phyloP scores from a whole-genome alignment of 208 protist species.

The Wallacemonas collosoma region DNA sequence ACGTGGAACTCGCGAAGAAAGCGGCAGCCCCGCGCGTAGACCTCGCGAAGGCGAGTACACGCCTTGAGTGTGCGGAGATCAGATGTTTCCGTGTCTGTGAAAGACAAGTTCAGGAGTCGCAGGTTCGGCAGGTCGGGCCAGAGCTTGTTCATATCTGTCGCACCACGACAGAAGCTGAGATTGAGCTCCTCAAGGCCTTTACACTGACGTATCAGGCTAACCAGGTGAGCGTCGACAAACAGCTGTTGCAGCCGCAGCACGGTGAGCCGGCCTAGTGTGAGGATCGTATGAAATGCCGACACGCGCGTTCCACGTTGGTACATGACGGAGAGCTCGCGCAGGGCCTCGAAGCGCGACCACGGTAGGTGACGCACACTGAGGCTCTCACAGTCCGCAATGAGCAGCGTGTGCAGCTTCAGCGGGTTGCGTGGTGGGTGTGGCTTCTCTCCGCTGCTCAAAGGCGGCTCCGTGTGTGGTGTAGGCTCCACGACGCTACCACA shows the following conservation, averaged over 20 bases:
- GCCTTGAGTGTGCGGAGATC: slow-evolving; percentile 17
- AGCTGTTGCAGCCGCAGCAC: slow-evolving; percentile 34
- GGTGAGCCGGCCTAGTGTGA: slow-evolving; percentile 15
- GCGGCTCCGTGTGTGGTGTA: slow-evolving; percentile 21
- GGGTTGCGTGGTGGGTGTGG: background rate
- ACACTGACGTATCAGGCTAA: slow-evolving; percentile 21
- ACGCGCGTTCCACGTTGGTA: slow-evolving; percentile 33
- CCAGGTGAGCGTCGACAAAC: slow-evolving; percentile 27
- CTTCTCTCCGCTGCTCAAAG: slow-evolving; percentile 12
- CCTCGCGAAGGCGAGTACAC: slow-evolving; percentile 22
- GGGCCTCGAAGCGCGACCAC: slow-evolving; percentile 21
- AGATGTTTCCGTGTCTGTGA: slow-evolving; percentile 25
- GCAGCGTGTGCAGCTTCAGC: slow-evolving; percentile 28
- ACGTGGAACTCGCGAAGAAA: slow-evolving; percentile 28
- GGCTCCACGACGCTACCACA: too few relatives aligned
- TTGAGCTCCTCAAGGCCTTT: slow-evolving; percentile 26
- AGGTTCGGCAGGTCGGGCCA: slow-evolving; percentile 24
- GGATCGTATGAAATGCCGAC: slow-evolving; percentile 18
- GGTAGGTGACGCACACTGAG: slow-evolving; percentile 24
- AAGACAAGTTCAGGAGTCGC: slow-evolving; percentile 30
- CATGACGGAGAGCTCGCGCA: slow-evolving; percentile 36
- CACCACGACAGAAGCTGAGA: slow-evolving; percentile 35
- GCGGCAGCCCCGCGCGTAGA: slow-evolving; percentile 33
- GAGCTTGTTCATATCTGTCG: slow-evolving; percentile 25
- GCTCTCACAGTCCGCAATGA: slow-evolving; percentile 31